These are phyloP conservation scores for Tarenaya hassleriana DNA, from an alignment of 345 rosid species.

Conservation along the genomic window DNA sequence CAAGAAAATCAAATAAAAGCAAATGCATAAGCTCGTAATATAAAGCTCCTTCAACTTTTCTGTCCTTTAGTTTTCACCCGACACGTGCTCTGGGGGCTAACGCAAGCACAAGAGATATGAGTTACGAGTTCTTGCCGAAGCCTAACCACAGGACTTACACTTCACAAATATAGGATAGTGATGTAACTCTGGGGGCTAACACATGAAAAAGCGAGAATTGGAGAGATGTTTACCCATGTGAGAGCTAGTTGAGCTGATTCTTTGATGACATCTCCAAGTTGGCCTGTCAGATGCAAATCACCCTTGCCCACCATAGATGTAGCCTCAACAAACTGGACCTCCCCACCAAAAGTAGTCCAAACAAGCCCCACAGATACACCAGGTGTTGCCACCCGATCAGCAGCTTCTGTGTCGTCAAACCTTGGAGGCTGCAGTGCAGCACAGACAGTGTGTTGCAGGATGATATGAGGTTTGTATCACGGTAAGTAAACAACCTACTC, in stretches of 20 bases:
- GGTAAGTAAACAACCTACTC: constrained; percentile 9
- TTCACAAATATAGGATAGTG: too few relatives aligned
- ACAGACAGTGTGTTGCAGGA: background rate
- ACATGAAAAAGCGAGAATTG: background rate
- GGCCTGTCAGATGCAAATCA: constrained; percentile 93
- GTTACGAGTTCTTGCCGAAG: too few relatives aligned
- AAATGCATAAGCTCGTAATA: background rate
- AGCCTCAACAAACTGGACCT: constrained; percentile 97
- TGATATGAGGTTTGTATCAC: constrained; percentile 3
- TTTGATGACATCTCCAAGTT: constrained; percentile 97
- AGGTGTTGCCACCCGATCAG: constrained; percentile 89
- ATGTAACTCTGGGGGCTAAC: too few relatives aligned
- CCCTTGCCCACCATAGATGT: constrained; percentile 88
- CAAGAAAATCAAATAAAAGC: background rate
- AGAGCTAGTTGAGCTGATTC: constrained; percentile 98
- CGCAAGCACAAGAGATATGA: too few relatives aligned
- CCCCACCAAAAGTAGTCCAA: constrained; percentile 98
- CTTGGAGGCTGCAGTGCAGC: constrained; percentile 75
- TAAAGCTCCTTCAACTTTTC: too few relatives aligned
- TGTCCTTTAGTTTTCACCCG: too few relatives aligned
- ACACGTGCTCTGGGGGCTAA: too few relatives aligned
- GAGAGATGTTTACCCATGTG: constrained; percentile 67
- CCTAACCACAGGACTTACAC: too few relatives aligned
- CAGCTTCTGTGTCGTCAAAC: constrained; percentile 88
- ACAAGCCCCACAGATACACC: constrained; percentile 96